A percentile compares a stretch with the other conserved stretches of the same genome.
Evolutionary conservation across 2,329 filamentous ascomycete genomes (phyloP).

Genomic region (Trichophyton simii): DNA sequence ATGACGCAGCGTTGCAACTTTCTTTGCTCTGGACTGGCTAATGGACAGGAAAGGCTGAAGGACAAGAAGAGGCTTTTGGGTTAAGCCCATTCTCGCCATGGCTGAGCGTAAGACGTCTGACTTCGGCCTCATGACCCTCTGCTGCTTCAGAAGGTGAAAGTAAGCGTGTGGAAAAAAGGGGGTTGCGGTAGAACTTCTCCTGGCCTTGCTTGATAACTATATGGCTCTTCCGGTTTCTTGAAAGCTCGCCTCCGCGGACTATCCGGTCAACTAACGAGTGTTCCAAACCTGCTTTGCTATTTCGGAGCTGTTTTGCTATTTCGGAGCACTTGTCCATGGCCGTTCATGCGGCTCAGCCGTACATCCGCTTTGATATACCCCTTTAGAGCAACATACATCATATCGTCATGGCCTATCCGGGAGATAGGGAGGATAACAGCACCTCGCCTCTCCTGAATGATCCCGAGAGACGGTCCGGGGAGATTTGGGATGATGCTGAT

Average conservation of each 20-base stretch:
- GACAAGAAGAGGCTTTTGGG: neutral
- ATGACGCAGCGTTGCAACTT: neutral
- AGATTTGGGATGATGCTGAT: constrained; percentile 13
- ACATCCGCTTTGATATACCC: neutral
- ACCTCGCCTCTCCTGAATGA: constrained; percentile 12
- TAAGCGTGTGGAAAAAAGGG: neutral
- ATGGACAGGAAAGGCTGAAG: neutral
- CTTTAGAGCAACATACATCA: neutral
- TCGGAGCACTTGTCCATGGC: neutral
- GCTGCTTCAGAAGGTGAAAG: neutral
- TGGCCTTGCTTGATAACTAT: neutral
- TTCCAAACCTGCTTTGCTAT: neutral
- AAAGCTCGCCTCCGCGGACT: neutral
- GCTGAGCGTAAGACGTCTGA: neutral
- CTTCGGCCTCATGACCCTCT: neutral
- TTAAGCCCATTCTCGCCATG: neutral
- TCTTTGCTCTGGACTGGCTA: neutral
- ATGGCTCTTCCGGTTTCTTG: neutral
- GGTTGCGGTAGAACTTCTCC: neutral
- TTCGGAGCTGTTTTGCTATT: neutral
- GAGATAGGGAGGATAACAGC: constrained; percentile 9
- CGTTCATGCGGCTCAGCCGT: neutral
- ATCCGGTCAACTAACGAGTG: no score
- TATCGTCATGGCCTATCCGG: neutral
- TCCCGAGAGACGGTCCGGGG: constrained; percentile 12